These are phyloP conservation scores for Themeda triandra DNA, from an alignment of 176 grass and related monocot species.

Conservation along the genomic window DNA sequence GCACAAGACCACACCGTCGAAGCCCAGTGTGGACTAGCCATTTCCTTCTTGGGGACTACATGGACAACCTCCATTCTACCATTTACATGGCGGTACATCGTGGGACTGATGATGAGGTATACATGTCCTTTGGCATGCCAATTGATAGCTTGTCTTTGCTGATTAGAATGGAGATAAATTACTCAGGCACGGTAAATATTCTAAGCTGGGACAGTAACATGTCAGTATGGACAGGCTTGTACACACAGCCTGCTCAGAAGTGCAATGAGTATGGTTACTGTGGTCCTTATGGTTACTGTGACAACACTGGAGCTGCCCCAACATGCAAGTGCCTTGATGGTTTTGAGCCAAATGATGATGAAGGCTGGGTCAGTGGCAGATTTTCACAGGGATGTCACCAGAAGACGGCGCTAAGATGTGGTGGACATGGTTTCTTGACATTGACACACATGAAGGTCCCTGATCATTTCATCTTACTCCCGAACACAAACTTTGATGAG, in stretches of 20 bases:
- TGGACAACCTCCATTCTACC: neutral
- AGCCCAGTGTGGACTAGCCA: slow-evolving; percentile 47
- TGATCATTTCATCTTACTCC: slow-evolving; percentile 31
- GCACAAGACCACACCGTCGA: slow-evolving; percentile 4
- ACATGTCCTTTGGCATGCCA: slow-evolving; percentile 32
- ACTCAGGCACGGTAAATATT: slow-evolving; percentile 35
- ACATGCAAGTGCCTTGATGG: slow-evolving; percentile 57
- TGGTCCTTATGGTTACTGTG: slow-evolving; percentile 46
- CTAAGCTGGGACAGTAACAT: slow-evolving; percentile 27
- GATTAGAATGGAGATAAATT: slow-evolving; percentile 38
- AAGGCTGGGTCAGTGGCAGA: neutral
- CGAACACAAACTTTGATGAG: slow-evolving; percentile 31
- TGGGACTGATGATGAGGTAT: slow-evolving; percentile 6
- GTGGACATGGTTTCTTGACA: slow-evolving; percentile 7
- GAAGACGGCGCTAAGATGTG: slow-evolving; percentile 12
- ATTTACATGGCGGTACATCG: slow-evolving; percentile 14
- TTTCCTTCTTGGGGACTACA: neutral
- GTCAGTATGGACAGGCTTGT: slow-evolving; percentile 1
- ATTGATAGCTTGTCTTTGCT: neutral
- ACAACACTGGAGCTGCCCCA: slow-evolving; percentile 6
- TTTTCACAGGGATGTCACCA: slow-evolving; percentile 34
- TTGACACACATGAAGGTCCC: slow-evolving; percentile 20
- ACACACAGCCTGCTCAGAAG: slow-evolving; percentile 11
- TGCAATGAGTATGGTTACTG: slow-evolving; percentile 35
- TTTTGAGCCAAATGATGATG: slow-evolving; percentile 24